Base-by-base conservation (phyloP, 805 yeast genomes). In the Candida michaelii region DNA sequence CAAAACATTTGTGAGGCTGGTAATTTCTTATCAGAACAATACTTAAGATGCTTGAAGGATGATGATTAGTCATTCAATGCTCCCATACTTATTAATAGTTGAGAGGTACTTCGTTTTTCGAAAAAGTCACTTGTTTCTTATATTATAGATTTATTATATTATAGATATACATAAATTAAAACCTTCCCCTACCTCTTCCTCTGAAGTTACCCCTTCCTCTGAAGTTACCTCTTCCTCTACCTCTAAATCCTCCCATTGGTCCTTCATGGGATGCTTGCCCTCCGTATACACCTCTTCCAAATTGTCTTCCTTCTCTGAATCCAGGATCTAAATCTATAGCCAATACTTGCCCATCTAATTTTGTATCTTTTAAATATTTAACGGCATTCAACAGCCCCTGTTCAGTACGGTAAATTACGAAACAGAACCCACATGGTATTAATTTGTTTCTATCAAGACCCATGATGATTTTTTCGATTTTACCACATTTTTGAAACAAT, bases 381-480 rank as follows among this genome's bases (percentile, higher is more conserved):
- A 91, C 79, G 2, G 97, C 86, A 50, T 85, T 80, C 40, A 89
- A 69, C 1, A 97, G 89, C 38, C 87, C 89, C 38, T 74, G 73
- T 33, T 82, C 82, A 21, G 69, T 62, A 41, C 75, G 76, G 60
- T 83, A 93, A 35, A 89, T 84, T 30, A 93, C 89, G 59, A 93
- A 93, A 59, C 97, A 90, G 62, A 93, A 91, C 13, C 99, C 98
- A 59, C 98, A 90, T 1, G 99, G 99, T 1, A 97, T 90, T 55
- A 83, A 80, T 51, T 86, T 85, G 59, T 83, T 83, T 50, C 97
- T 76, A 61, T 93, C 97, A 27, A 93, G 75, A 0, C 99, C 99
- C 98, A 93, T 93, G 39, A 91, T 82, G 31, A 90, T 86, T 55
- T 84, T 74, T 50, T 79, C 79, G 30, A 91, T 82, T 12, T 78